phyloP scores from a whole-genome alignment of 768 basidiomycete species.

The Chalciporus piperatus region DNA sequence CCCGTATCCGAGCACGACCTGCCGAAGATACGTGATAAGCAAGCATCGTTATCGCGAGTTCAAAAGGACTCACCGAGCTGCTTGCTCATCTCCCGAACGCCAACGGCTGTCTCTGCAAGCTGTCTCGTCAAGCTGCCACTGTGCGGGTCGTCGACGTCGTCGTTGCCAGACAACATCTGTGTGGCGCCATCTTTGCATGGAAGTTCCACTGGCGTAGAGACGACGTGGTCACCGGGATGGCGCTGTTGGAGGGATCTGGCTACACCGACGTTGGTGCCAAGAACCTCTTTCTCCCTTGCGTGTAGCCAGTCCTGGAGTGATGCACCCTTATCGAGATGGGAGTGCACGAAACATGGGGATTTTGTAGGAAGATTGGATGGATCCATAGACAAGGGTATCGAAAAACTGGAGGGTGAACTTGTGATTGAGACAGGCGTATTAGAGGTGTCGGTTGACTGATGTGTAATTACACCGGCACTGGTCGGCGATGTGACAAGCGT shows the following conservation, averaged over 20 bases:
- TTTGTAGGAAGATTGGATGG: conserved; percentile 25
- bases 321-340: conserved; percentile 79
- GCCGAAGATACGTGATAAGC: conserved; percentile 10
- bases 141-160: conserved; percentile 69
- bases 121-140: conserved; percentile 83
- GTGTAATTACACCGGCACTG: conserved; percentile 17
- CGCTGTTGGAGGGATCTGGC: conserved; percentile 45
- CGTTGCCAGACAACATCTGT: conserved; percentile 22
- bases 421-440: conserved; percentile 20
- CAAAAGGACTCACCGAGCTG: conserved; percentile 70
- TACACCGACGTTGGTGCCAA: conserved; percentile 43
- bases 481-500: conserved; percentile 18
- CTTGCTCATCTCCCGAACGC: conserved; percentile 98
- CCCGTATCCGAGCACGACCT: conserved; percentile 91
- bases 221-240: conserved; percentile 5
- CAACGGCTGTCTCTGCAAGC: conserved; percentile 94
- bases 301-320: conserved; percentile 76
- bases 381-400: conserved; percentile 28
- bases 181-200: conserved; percentile 14
- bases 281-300: conserved; percentile 26
- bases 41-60: neutral
- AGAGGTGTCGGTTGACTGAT: conserved; percentile 8
- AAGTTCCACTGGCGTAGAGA: conserved; percentile 15
- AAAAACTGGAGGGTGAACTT: conserved; percentile 30
- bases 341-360: conserved; percentile 93